Conservation (phyloP, 768 basidiomycete genomes). For the Suillus plorans region DNA sequence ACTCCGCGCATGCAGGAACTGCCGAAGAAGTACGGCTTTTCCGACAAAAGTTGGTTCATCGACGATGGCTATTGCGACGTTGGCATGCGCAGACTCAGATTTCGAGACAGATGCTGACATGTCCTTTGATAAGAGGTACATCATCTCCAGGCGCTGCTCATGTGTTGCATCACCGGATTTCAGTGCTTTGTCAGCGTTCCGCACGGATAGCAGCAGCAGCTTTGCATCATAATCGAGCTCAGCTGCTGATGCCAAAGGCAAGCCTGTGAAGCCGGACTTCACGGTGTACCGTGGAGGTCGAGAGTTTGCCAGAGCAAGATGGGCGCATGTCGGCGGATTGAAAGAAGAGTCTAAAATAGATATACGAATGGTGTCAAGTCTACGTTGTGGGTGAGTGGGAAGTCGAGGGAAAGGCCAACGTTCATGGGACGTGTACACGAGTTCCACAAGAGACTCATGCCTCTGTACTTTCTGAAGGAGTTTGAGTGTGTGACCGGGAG, state of each 20-base stretch:
- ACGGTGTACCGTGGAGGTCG: constrained; percentile 12
- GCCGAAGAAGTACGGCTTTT: constrained; percentile 63
- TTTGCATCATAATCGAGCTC: constrained; percentile 63
- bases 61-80: constrained; percentile 78
- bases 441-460: constrained; percentile 49
- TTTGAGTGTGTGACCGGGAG: constrained; percentile 18
- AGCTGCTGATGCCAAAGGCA: not conserved
- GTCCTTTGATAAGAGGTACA: constrained; percentile 62
- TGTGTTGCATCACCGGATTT: constrained; percentile 71
- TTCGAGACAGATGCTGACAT: constrained; percentile 19
- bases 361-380: constrained; percentile 43
- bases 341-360: constrained; percentile 90
- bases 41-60: constrained; percentile 88
- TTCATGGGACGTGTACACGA: constrained; percentile 59
- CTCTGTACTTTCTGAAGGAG: constrained; percentile 39
- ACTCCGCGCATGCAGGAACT: constrained; percentile 41
- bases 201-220: constrained; percentile 77
- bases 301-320: constrained; percentile 70
- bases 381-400: constrained; percentile 7
- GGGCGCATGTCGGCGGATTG: constrained; percentile 88
- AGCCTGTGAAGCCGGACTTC: not conserved
- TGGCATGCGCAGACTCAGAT: constrained; percentile 23
- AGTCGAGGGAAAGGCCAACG: constrained; percentile 57
- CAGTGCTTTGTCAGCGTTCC: constrained; percentile 82
- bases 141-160: constrained; percentile 86